A percentile compares a stretch with the other conserved stretches of the same genome.
Evolutionary conservation across 805 yeast genomes (phyloP).

Genomic region (Candida vartiovaarae): DNA sequence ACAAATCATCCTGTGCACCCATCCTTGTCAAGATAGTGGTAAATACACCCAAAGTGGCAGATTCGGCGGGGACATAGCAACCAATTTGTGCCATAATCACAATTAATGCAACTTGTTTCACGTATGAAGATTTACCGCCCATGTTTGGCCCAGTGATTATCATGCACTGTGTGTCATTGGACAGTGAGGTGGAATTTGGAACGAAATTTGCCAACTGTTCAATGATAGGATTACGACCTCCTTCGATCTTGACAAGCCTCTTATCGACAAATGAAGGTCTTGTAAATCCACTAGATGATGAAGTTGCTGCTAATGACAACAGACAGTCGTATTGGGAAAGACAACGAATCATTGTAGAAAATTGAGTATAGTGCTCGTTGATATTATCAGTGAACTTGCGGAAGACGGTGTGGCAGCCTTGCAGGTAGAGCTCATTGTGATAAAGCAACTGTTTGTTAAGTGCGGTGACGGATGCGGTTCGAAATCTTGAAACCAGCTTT

Average conservation of each 20-base stretch:
- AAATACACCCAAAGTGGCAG: conserved; percentile 72
- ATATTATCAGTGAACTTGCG: conserved; percentile 40
- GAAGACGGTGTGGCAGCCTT: conserved; percentile 31
- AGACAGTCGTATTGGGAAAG: conserved; percentile 67
- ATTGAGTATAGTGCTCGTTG: conserved; percentile 33
- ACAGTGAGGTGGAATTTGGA: conserved; percentile 75
- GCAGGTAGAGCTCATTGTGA: conserved; percentile 42
- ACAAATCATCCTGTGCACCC: conserved; percentile 96
- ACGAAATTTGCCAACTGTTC: conserved; percentile 51
- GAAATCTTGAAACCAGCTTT: conserved; percentile 59
- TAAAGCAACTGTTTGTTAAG: conserved; percentile 52
- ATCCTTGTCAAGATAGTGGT: conserved; percentile 92
- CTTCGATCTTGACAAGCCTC: conserved; percentile 40
- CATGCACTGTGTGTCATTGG: conserved; percentile 53
- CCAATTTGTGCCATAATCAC: conserved; percentile 85
- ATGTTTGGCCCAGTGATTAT: conserved; percentile 94
- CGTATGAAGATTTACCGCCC: conserved; percentile 95
- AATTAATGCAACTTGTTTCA: conserved; percentile 80
- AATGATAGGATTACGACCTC: conserved; percentile 85
- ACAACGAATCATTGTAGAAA: conserved; percentile 43
- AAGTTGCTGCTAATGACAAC: conserved; percentile 61
- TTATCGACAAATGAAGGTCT: conserved; percentile 57
- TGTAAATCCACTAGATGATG: conserved; percentile 54
- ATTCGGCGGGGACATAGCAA: conserved; percentile 75
- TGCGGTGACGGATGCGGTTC: conserved; percentile 51